Conservation (phyloP, 192 early-diverging fungal species). For the Podila horticola region DNA sequence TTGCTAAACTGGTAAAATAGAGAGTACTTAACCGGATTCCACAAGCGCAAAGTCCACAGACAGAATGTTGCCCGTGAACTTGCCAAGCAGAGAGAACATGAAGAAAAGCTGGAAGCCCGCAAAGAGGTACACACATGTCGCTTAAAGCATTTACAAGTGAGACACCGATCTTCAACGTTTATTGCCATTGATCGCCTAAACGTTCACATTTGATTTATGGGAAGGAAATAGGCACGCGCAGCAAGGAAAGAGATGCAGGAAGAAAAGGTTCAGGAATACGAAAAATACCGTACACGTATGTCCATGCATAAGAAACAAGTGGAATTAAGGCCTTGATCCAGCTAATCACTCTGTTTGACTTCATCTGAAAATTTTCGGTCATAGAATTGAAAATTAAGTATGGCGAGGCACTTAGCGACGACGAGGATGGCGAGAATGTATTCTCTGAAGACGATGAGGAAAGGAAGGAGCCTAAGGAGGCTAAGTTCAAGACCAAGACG, state of each 20-base stretch:
- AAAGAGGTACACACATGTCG: constrained; percentile 47
- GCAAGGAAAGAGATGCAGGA: constrained; percentile 65
- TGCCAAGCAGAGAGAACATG: constrained; percentile 58
- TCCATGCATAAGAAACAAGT: neutral
- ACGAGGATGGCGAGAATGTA: constrained; percentile 51
- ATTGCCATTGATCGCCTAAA: neutral
- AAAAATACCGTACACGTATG: constrained; percentile 54
- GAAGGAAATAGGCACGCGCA: constrained; percentile 28
- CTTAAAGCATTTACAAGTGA: neutral
- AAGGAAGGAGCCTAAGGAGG: constrained; percentile 56
- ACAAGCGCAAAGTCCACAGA: constrained; percentile 80
- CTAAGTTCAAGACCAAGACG: constrained; percentile 63
- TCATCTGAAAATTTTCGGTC: neutral
- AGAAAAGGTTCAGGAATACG: constrained; percentile 62
- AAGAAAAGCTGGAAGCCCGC: constrained; percentile 64
- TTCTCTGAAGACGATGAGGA: constrained; percentile 47
- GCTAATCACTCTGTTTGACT: neutral
- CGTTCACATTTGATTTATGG: neutral
- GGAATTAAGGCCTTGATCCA: no score
- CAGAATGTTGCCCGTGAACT: constrained; percentile 65
- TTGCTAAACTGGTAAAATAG: constrained; percentile 23
- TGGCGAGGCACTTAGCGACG: constrained; percentile 40
- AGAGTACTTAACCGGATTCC: constrained; percentile 80
- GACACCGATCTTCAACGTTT: neutral
- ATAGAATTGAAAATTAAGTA: constrained; percentile 52